Evolutionary conservation across 2,329 filamentous ascomycete species (phyloP), one percentile per base, ranked within the genome.

Genomic region (Didymella segeticola): DNA sequence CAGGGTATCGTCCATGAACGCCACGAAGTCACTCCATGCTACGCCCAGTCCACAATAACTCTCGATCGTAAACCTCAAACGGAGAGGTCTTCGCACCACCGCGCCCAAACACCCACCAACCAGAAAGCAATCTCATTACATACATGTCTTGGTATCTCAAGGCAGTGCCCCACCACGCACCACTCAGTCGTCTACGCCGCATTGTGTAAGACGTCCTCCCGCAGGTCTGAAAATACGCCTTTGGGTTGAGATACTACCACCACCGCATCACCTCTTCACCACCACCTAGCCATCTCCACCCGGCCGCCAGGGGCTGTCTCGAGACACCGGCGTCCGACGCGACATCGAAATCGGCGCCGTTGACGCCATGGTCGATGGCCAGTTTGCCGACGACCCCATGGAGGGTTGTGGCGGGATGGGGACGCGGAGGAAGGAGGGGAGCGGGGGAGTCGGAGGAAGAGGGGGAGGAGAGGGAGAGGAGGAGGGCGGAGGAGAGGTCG

Each of bases 191-290:
- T 42, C 37, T 30, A 34, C 38, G 36, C 38, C 47, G 20, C 31
- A 4, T 36, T 30, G 38, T 49, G 47, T 34, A 30, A 31, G 47
- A 49, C 37, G 31, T 49, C 47, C 23, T 43, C 31, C 38, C 47
- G 23, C 47, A 36, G 47, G 30, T 37, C 38, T 49, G 47, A 49
- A 49, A 23, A 5, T 30, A 37, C 38, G 30, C 47, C 30, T 17
- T 43, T 43, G 47, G 38, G 30, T 37, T 43, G 30, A 49, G 47
- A 49, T 34, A 41, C 8, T 12, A 46, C n/a, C 43, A 29, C 31
- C 26, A 23, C 31, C 12, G 14, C 30, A 27, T 14, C 30, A 36
- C 10, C n/a, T n/a, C n/a, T n/a, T n/a, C 23, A 45, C 11, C 22
- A n/a, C 9, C 10, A 45, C 10, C 30, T 26, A 11, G 26, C 22